These are phyloP conservation scores for Hawksworthiomyces lignivorus DNA, from an alignment of 2,329 filamentous ascomycete genomes.

Conservation along the genomic window DNA sequence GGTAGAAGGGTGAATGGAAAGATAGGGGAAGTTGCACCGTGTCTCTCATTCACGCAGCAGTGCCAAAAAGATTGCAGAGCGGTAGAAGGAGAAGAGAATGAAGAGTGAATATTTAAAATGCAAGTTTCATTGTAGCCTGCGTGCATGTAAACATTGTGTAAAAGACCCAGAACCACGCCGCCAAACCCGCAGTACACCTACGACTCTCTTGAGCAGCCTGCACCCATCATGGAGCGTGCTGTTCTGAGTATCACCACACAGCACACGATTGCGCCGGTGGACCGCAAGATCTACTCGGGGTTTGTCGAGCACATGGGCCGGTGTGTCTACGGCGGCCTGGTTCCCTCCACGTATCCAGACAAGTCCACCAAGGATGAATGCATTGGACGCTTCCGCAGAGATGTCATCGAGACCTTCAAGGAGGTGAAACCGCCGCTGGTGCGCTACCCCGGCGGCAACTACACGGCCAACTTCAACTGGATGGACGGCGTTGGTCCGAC, in stretches of 20 bases:
- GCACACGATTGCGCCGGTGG: slow-evolving; percentile 1
- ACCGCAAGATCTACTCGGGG: slow-evolving; percentile 74
- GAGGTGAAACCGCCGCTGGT: slow-evolving; percentile 71
- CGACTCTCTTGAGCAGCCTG: too few relatives aligned
- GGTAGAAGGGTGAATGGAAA: too few relatives aligned
- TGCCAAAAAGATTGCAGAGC: too few relatives aligned
- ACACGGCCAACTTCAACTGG: slow-evolving; percentile 81
- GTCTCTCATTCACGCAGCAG: too few relatives aligned
- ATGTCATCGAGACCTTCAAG: slow-evolving; percentile 66
- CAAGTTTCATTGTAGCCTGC: too few relatives aligned
- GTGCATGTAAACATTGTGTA: too few relatives aligned
- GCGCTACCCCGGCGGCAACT: slow-evolving; percentile 78
- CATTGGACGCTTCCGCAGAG: slow-evolving; percentile 70
- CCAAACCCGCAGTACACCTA: too few relatives aligned
- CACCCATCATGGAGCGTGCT: background rate
- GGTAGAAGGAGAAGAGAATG: too few relatives aligned
- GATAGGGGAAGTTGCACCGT: too few relatives aligned
- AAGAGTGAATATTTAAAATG: too few relatives aligned
- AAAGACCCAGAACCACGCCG: too few relatives aligned
- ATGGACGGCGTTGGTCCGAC: slow-evolving; percentile 70
- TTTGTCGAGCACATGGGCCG: slow-evolving; percentile 90
- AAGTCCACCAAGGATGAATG: slow-evolving; percentile 51
- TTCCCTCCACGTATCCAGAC: slow-evolving; percentile 71
- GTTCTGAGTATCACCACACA: background rate
- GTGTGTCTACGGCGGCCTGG: slow-evolving; percentile 83